Percentiles rank a stretch among this genome's conserved stretches.
phyloP scores from a whole-genome alignment of 768 basidiomycete species.

The Krasilnikovozyma curviuscula region DNA sequence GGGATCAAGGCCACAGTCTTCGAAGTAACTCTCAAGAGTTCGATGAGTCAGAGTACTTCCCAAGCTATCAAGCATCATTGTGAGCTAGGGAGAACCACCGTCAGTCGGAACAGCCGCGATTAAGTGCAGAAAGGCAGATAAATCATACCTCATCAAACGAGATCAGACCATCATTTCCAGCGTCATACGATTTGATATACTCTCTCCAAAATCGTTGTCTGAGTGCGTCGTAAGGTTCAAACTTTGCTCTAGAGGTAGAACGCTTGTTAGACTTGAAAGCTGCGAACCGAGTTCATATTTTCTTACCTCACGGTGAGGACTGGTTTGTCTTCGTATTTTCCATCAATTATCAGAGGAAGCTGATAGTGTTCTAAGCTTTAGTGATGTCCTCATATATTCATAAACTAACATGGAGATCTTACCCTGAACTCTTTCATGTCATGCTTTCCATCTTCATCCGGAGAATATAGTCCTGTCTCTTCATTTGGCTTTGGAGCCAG shows the following conservation, averaged over 20 bases:
- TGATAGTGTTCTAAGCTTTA: constrained; percentile 10
- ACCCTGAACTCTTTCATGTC: constrained; percentile 50
- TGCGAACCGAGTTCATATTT: neutral
- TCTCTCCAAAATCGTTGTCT: constrained; percentile 59
- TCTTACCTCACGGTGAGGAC: constrained; percentile 44
- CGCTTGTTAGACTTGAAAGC: neutral
- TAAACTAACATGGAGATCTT: constrained; percentile 5
- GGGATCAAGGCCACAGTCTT: constrained; percentile 43
- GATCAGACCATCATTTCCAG: constrained; percentile 53
- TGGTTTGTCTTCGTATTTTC: constrained; percentile 56
- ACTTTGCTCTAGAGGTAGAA: constrained; percentile 47
- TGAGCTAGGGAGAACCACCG: constrained; percentile 28
- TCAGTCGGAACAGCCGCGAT: neutral
- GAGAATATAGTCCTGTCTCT: constrained; percentile 37
- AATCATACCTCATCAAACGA: constrained; percentile 47
- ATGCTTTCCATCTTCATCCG: constrained; percentile 37
- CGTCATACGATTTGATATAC: constrained; percentile 75
- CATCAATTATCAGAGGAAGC: constrained; percentile 46
- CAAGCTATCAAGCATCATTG: constrained; percentile 88
- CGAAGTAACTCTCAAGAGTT: constrained; percentile 70
- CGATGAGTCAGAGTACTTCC: constrained; percentile 68
- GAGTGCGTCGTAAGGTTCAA: constrained; percentile 62
- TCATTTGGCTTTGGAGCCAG: constrained; percentile 44
- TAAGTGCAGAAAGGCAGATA: neutral
- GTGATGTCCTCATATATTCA: neutral